Percentiles rank a stretch among this genome's conserved stretches.
Conservation (phyloP, 306 rosid species). For the Cicer arietinum region DNA sequence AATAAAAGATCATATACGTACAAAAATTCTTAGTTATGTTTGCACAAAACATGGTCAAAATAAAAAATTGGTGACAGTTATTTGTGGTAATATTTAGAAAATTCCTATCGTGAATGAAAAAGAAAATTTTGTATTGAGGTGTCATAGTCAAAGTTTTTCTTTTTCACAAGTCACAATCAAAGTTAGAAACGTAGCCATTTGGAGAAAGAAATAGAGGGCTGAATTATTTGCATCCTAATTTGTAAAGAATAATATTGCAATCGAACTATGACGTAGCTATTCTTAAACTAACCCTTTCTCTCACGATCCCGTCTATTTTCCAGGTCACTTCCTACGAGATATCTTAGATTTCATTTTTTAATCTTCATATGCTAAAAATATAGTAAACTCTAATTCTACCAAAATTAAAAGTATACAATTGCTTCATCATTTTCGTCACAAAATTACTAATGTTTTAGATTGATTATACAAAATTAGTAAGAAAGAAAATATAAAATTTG, state of each 20-base stretch:
- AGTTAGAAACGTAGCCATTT: slow-evolving; percentile 42
- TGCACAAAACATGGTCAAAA: no score
- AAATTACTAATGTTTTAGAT: no score
- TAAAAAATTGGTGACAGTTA: not conserved
- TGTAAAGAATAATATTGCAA: not conserved
- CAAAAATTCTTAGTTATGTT: no score
- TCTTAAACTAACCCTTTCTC: slow-evolving; percentile 18
- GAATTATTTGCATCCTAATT: slow-evolving; percentile 3
- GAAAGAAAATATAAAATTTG: no score
- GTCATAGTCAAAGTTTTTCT: not conserved
- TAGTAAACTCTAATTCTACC: no score
- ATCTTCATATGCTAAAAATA: not conserved
- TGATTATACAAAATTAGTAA: no score
- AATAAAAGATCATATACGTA: no score
- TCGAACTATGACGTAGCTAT: not conserved
- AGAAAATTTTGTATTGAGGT: not conserved
- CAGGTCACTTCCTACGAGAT: not conserved
- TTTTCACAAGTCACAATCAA: slow-evolving; percentile 32
- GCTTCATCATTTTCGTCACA: no score
- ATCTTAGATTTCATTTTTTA: not conserved
- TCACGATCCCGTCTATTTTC: slow-evolving; percentile 9
- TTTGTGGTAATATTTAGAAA: not conserved
- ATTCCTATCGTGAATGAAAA: not conserved
- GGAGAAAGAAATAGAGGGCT: slow-evolving; percentile 36
- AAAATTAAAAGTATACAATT: no score